These are phyloP conservation scores for Parascedosporium putredinis DNA, from an alignment of 2,329 filamentous ascomycete genomes.

Conservation along the genomic window DNA sequence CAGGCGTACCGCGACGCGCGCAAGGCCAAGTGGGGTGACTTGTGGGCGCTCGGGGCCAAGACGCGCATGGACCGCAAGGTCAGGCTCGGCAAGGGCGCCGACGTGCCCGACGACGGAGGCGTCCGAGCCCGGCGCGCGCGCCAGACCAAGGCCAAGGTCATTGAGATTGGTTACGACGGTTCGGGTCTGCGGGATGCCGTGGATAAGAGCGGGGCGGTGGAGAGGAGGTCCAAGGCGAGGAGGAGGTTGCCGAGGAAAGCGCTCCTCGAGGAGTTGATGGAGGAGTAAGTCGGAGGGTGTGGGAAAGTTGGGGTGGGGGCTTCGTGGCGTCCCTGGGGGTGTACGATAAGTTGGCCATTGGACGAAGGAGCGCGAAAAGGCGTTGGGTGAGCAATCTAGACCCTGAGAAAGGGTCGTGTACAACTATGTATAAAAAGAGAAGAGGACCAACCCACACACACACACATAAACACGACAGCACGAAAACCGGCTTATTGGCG, in stretches of 20 bases:
- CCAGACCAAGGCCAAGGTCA: constrained; percentile 30
- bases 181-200: constrained; percentile 20
- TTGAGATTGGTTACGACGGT: constrained; percentile 9
- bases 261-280: constrained; percentile 8
- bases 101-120: constrained; percentile 31
- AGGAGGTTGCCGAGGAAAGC: constrained; percentile 8
- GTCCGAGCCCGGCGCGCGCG: constrained; percentile 26
- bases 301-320: too few relatives aligned
- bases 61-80: constrained; percentile 56
- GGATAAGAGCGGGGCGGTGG: constrained; percentile 7
- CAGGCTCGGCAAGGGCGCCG: constrained; percentile 42
- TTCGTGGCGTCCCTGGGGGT: too few relatives aligned
- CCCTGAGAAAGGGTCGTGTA: not conserved
- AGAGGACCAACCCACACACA: not conserved
- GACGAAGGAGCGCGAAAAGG: not conserved
- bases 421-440: not conserved
- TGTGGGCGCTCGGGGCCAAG: constrained; percentile 94
- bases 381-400: not conserved
- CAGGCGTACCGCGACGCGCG: constrained; percentile 86
- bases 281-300: not conserved
- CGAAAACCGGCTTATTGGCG: too few relatives aligned
- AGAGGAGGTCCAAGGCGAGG: constrained; percentile 9
- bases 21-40: constrained; percentile 82
- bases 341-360: too few relatives aligned
- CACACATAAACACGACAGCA: too few relatives aligned